Base-by-base conservation (phyloP, 2,329 filamentous ascomycete genomes). In the Pyricularia sp. region DNA sequence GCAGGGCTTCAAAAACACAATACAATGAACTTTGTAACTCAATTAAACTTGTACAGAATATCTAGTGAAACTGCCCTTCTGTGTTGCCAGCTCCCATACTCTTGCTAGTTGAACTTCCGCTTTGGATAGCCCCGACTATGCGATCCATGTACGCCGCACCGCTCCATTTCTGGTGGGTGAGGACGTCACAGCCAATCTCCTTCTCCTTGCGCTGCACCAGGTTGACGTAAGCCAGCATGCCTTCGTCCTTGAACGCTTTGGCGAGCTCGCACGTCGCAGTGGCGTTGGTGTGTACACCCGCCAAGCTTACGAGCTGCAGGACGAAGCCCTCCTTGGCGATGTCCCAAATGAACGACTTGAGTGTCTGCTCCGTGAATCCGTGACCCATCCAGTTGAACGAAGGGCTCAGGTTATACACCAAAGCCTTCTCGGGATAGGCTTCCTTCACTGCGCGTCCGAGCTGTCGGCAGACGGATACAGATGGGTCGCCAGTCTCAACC, bases 321-420 rank as follows among this genome's bases (percentile, higher is more conserved):
- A 88, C 88, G 76, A 89, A 94, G 70, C 94, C 94, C 74, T 97
- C 91, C 77, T 90, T 88, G 10, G 94, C 95, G 72, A 99, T 88
- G 78, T 98, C 94, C 94, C 94, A 98, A 74, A 99, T 92, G 79
- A 99, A 99, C 6, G 88, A 93, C 81, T 91, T 93, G 69, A 99
- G 85, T 6, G 90, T 90, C 71, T 88, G 89, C 72, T 93, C 88
- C 3, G 87, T 90, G 80, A 98, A 99, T 33, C 94, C 95, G 77
- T 98, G 94, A 12, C 89, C 89, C 88, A 96, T 95, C 95, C 95
- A 99, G 84, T 99, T 98, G 86, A 99, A 99, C 10, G 92, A 97
- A 0, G 95, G 95, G 4, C 90, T 94, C 1, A 99, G 86, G 81
- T 99, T 99, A 82, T 99, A 99, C 0, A 98, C 94, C 28, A 99